Base-by-base conservation (phyloP, 306 rosid genomes). In the Betula pendula region DNA sequence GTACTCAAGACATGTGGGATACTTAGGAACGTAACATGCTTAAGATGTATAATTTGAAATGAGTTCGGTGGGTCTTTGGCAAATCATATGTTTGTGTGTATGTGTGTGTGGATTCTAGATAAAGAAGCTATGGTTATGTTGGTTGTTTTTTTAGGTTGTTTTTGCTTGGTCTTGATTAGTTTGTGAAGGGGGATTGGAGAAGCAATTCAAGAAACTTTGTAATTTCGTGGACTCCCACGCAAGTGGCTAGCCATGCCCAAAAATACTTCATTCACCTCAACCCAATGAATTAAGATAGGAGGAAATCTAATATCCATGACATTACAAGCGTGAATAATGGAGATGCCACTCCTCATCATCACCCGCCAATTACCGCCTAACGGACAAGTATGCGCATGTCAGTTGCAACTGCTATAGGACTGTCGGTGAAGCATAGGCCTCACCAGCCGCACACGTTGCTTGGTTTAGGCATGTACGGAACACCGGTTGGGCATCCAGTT, bases 111-210 rank as follows among this genome's bases (percentile, higher is more conserved):
- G 35, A 35, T 29, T 65, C 17, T 59, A 40, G 6, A 16, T 15
- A 63, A 63, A 63, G 44, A 66, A 35, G 47, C 47, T 40, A 4
- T 66, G 27, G 19, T 38, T 70, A 62, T 71, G 27, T 77, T 73
- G 17, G 59, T 56, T 38, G 84, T 75, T 73, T 80, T 56, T 75
- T 71, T 81, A 95, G 99, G 89, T 72, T 95, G 77, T 95, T 95
- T 88, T 90, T 95, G 78, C 90, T 95, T 79, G 99, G 99, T 44
- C 91, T 95, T 20, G 99, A 95, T 77, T 92, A 95, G 80, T 92
- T 95, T 87, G 99, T 97, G 33, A 95, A 95, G 79, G 99, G 99
- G 51, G 99, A 95, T 86, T 95, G 99, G 99, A 91, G 99, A 77
- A 95, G 99, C 86, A 95, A 92, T 74, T 95, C 99, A 79, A 92